Evolutionary conservation across 805 yeast genomes (phyloP).

Genomic region (Sporopachydermia quercuum): DNA sequence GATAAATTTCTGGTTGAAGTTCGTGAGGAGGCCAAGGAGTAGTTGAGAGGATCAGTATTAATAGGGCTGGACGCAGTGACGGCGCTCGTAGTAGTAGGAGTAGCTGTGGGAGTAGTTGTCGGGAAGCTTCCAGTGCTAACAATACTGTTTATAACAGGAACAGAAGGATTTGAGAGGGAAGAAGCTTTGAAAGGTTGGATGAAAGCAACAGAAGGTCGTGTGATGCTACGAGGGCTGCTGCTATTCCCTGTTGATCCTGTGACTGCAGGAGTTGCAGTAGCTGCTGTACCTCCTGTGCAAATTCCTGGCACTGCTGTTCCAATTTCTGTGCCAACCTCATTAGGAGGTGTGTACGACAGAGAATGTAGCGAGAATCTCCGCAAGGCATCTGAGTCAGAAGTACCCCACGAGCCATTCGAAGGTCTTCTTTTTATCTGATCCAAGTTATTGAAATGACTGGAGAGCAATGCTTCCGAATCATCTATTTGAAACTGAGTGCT

Average conservation of each 20-base stretch:
- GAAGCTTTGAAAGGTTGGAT: slow-evolving; percentile 54
- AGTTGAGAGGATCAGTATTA: neutral
- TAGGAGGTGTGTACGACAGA: neutral
- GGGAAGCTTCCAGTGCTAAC: no score
- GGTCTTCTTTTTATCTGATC: slow-evolving; percentile 19
- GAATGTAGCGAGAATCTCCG: slow-evolving; percentile 3
- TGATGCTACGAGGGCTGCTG: neutral
- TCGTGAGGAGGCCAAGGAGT: neutral
- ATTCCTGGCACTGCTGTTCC: slow-evolving; percentile 3
- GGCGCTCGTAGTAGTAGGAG: neutral
- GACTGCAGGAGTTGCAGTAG: slow-evolving; percentile 3
- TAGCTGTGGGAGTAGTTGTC: neutral
- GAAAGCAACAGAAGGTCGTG: slow-evolving; percentile 20
- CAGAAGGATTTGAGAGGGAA: slow-evolving; percentile 29
- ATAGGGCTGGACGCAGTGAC: neutral
- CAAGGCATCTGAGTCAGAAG: slow-evolving; percentile 4
- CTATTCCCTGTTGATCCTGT: neutral
- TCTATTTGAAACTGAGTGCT: slow-evolving; percentile 53
- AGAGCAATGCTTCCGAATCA: slow-evolving; percentile 49
- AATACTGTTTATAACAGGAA: neutral
- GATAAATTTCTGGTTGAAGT: slow-evolving; percentile 11
- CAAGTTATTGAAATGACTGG: slow-evolving; percentile 38
- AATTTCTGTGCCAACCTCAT: slow-evolving; percentile 2
- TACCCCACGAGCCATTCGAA: slow-evolving; percentile 5
- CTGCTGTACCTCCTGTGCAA: neutral